Evolutionary conservation across 2,329 filamentous ascomycete species (phyloP).

Genomic region (Knufia petricola): DNA sequence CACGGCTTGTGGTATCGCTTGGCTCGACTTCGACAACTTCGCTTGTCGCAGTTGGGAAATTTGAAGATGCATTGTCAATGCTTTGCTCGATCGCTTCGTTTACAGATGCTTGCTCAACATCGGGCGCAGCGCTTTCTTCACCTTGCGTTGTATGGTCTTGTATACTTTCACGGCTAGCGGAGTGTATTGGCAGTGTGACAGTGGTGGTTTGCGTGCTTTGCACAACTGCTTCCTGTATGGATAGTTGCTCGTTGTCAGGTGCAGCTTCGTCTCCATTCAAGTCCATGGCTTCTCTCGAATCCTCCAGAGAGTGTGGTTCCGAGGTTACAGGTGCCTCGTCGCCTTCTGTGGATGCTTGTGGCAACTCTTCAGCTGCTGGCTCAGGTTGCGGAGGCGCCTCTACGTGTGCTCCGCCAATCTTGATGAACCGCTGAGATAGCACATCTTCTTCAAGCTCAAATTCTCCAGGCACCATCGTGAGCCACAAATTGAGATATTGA

Average conservation of each 20-base stretch:
- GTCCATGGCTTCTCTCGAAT: neutral
- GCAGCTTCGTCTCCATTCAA: neutral
- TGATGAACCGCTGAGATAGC: neutral
- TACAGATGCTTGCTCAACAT: slow-evolving; percentile 19
- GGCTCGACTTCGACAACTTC: slow-evolving; percentile 8
- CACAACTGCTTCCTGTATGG: slow-evolving; percentile 15
- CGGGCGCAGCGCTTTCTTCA: slow-evolving; percentile 12
- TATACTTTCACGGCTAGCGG: neutral
- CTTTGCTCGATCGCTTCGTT: slow-evolving; percentile 15
- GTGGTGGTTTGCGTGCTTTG: slow-evolving; percentile 9
- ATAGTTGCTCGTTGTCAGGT: neutral
- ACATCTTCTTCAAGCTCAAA: slow-evolving; percentile 15
- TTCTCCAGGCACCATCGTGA: slow-evolving; percentile 16
- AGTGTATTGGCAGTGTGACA: neutral
- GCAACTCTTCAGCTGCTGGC: neutral
- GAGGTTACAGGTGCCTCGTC: neutral
- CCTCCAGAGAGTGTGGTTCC: neutral
- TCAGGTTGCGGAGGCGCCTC: neutral
- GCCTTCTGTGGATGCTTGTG: neutral
- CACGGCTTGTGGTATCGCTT: slow-evolving; percentile 14
- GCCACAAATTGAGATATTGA: slow-evolving; percentile 18
- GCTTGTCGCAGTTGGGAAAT: neutral
- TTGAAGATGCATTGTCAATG: slow-evolving; percentile 7
- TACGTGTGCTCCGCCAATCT: neutral
- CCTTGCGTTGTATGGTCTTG: neutral